Evolutionary conservation across 2,329 filamentous ascomycete species (phyloP).

Genomic region (Coniella vitis): DNA sequence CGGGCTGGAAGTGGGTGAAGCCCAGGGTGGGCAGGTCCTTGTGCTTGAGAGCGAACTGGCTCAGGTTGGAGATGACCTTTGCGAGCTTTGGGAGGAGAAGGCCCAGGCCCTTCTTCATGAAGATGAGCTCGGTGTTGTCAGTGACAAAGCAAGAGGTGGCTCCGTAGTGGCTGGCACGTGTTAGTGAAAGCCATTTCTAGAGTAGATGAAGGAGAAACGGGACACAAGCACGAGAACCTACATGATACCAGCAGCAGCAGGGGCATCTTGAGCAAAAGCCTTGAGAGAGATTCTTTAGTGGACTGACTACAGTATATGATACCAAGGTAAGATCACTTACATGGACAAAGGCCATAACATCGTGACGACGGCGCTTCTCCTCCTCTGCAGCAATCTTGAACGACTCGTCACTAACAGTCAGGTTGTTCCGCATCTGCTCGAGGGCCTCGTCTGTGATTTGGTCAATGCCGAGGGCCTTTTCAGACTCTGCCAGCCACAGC

Average conservation of each 20-base stretch:
- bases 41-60: slow-evolving; percentile 63
- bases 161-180: slow-evolving; percentile 6
- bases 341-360: slow-evolving; percentile 22
- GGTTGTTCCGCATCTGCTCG: slow-evolving; percentile 65
- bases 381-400: slow-evolving; percentile 70
- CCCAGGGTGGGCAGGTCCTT: slow-evolving; percentile 64
- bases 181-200: neutral
- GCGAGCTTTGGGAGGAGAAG: slow-evolving; percentile 73
- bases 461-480: slow-evolving; percentile 72
- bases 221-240: slow-evolving; percentile 26
- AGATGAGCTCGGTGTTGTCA: slow-evolving; percentile 72
- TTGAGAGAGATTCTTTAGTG: slow-evolving; percentile 25
- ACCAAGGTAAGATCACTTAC: neutral
- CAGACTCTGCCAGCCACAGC: slow-evolving; percentile 74
- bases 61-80: slow-evolving; percentile 69
- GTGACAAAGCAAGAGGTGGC: slow-evolving; percentile 50
- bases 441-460: slow-evolving; percentile 68
- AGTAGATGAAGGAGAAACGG: too few relatives aligned
- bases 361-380: slow-evolving; percentile 62
- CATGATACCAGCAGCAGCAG: slow-evolving; percentile 75
- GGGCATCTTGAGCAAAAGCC: slow-evolving; percentile 66
- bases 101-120: slow-evolving; percentile 68
- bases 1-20: slow-evolving; percentile 68
- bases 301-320: neutral
- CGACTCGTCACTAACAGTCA: slow-evolving; percentile 69